These are phyloP conservation scores for Isatis tinctoria DNA, from an alignment of 345 rosid genomes.

Conservation along the genomic window DNA sequence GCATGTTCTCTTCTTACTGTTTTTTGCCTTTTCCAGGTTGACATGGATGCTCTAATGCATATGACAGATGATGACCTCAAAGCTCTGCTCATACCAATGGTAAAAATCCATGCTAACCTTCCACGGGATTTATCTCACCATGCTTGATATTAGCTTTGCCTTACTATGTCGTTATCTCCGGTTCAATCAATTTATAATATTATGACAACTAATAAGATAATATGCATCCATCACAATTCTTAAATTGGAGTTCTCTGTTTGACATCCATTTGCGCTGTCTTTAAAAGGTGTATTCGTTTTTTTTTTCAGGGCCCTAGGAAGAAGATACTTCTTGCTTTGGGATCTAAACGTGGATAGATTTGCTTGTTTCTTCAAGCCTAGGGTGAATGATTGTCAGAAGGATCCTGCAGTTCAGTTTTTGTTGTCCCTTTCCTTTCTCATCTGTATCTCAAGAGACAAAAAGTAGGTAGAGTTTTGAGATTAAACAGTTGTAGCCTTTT, in stretches of 20 bases:
- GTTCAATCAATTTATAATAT: not conserved
- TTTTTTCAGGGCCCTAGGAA: slow-evolving; percentile 82
- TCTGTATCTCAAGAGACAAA: slow-evolving; percentile 6
- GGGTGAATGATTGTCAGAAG: slow-evolving; percentile 2
- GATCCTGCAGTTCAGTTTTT: not conserved
- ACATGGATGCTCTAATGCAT: slow-evolving; percentile 91
- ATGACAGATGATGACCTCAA: slow-evolving; percentile 96
- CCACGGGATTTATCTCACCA: not conserved
- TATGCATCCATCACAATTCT: not conserved
- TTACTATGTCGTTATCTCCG: not conserved
- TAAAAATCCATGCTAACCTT: slow-evolving; percentile 27
- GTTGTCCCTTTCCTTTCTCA: not conserved
- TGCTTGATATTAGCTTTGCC: not conserved
- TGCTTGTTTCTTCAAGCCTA: not conserved
- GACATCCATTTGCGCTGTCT: not conserved
- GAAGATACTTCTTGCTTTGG: slow-evolving; percentile 81
- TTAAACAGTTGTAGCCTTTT: slow-evolving; percentile 7
- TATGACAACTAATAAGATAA: not conserved
- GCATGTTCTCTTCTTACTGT: not conserved
- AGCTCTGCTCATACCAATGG: slow-evolving; percentile 96
- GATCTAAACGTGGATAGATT: slow-evolving; percentile 42
- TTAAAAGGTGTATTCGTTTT: not conserved
- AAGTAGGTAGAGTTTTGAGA: slow-evolving; percentile 6
- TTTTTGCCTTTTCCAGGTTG: slow-evolving; percentile 54
- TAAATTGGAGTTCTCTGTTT: not conserved